Evolutionary conservation across 352 stramenopile genomes (phyloP).

Genomic region (Pythium rishiriense): DNA sequence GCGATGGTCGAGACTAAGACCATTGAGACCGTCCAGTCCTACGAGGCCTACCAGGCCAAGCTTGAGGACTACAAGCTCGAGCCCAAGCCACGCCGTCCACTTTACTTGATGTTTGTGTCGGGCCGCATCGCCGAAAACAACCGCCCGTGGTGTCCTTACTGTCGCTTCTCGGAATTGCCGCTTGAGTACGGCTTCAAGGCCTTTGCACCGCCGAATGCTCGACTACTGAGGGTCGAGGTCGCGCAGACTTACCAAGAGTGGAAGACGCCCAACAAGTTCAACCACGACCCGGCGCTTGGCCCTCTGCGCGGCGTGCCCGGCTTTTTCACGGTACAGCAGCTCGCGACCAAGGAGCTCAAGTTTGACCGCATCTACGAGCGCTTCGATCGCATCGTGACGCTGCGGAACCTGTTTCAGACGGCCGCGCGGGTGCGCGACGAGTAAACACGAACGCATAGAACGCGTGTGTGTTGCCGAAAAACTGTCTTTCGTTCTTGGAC

Average conservation of each 20-base stretch:
- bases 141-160: constrained; percentile 81
- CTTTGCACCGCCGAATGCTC: constrained; percentile 57
- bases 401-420: constrained; percentile 10
- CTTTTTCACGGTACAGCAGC: constrained; percentile 39
- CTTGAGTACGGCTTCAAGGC: constrained; percentile 72
- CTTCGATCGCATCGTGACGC: constrained; percentile 15
- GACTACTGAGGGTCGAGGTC: constrained; percentile 68
- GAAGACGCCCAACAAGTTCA: constrained; percentile 62
- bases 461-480: not conserved
- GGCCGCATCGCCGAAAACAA: constrained; percentile 67
- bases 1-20: constrained; percentile 48
- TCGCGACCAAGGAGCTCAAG: constrained; percentile 32
- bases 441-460: constrained; percentile 1
- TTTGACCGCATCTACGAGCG: constrained; percentile 44
- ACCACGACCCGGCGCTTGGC: constrained; percentile 46
- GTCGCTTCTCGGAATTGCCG: constrained; percentile 69
- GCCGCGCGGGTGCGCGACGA: constrained; percentile 13
- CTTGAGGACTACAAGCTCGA: constrained; percentile 40
- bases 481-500: constrained; percentile 1
- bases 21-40: constrained; percentile 49
- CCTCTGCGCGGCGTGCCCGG: constrained; percentile 51
- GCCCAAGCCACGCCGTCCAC: constrained; percentile 34
- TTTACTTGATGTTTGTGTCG: constrained; percentile 73
- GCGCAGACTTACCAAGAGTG: constrained; percentile 60
- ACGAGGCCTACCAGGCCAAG: constrained; percentile 41